phyloP scores from a whole-genome alignment of 2,329 filamentous ascomycete genomes.

The Fusarium sp. region DNA sequence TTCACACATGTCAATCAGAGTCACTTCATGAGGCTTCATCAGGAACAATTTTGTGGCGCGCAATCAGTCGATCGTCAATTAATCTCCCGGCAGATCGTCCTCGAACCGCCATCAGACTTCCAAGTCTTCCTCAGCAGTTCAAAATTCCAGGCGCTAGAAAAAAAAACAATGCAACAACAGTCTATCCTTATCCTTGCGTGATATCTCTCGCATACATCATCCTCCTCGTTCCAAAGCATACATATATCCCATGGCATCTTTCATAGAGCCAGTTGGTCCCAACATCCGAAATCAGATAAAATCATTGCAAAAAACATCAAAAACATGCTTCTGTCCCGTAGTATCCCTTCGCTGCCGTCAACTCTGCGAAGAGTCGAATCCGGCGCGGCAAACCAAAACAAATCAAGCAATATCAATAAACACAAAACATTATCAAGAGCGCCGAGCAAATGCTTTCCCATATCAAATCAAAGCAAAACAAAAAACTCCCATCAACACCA shows the following conservation, averaged over 20 bases:
- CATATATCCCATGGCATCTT: slow-evolving; percentile 20
- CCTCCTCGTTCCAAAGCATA: slow-evolving; percentile 14
- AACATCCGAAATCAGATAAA: slow-evolving; percentile 7
- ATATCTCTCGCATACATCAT: slow-evolving; percentile 19
- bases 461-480: not conserved
- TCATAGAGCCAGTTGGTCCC: slow-evolving; percentile 4
- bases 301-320: slow-evolving; percentile 16
- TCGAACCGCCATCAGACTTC: slow-evolving; percentile 22
- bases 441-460: slow-evolving; percentile 42
- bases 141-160: slow-evolving; percentile 5
- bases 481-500: slow-evolving; percentile 40
- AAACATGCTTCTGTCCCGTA: slow-evolving; percentile 37
- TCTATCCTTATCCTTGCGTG: slow-evolving; percentile 28
- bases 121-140: slow-evolving; percentile 16
- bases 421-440: slow-evolving; percentile 30
- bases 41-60: not conserved
- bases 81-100: slow-evolving; percentile 21
- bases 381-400: slow-evolving; percentile 25
- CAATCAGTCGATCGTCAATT: slow-evolving; percentile 29
- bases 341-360: slow-evolving; percentile 28
- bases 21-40: not conserved
- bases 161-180: slow-evolving; percentile 15
- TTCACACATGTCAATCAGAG: not conserved
- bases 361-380: slow-evolving; percentile 33
- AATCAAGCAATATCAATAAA: slow-evolving; percentile 20